These are phyloP conservation scores for Colletotrichum spinosum DNA, from an alignment of 2,329 filamentous ascomycete species.

Conservation along the genomic window DNA sequence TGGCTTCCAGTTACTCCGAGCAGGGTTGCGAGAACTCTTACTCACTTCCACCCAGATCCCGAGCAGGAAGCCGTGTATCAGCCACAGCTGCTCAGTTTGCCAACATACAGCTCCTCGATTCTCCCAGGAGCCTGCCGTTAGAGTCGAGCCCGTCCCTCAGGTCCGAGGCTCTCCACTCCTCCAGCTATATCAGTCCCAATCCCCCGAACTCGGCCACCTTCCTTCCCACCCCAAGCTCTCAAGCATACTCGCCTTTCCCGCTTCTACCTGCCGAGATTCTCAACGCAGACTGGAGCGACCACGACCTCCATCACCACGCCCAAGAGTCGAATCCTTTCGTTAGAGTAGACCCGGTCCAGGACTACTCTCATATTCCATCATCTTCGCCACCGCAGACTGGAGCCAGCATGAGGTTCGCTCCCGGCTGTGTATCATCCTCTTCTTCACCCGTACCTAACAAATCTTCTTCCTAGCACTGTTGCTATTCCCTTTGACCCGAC, in stretches of 20 bases:
- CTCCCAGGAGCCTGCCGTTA: constrained; percentile 40
- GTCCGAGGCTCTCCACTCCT: constrained; percentile 41
- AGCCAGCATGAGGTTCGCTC: constrained; percentile 52
- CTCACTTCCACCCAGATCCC: constrained; percentile 51
- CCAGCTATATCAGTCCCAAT: constrained; percentile 44
- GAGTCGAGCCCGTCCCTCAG: constrained; percentile 41
- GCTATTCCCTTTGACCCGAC: constrained; percentile 63
- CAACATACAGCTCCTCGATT: constrained; percentile 43
- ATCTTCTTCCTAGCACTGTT: constrained; percentile 52
- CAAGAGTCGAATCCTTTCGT: constrained; percentile 43
- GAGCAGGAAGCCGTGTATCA: constrained; percentile 45
- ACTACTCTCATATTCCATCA: constrained; percentile 40
- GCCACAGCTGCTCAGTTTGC: constrained; percentile 43
- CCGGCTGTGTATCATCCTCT: constrained; percentile 37
- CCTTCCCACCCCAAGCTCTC: constrained; percentile 40
- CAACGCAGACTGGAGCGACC: constrained; percentile 47
- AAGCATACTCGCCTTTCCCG: constrained; percentile 44
- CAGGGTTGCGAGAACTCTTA: constrained; percentile 45
- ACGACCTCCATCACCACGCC: constrained; percentile 38
- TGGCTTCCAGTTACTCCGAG: constrained; percentile 44
- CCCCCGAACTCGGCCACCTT: constrained; percentile 42
- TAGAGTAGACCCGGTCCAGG: constrained; percentile 48
- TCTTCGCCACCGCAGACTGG: constrained; percentile 38
- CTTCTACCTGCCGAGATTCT: constrained; percentile 43
- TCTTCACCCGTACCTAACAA: constrained; percentile 30